Conservation (phyloP, 2,329 filamentous ascomycete species). For the Colletotrichum sp. region DNA sequence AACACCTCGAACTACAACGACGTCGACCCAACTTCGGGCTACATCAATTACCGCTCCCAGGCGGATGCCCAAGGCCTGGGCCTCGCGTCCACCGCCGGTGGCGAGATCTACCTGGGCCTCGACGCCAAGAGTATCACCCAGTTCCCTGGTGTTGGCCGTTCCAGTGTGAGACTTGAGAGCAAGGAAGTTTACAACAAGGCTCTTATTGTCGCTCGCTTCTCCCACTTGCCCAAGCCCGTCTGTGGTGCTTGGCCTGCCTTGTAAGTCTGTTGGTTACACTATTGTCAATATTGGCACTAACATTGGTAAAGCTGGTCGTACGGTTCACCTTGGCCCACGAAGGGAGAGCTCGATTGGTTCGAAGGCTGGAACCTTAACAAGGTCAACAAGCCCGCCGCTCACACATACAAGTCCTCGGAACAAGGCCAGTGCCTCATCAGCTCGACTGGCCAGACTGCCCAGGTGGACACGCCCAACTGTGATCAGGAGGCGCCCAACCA, state of each 20-base stretch:
- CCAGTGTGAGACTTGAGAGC: slow-evolving; percentile 71
- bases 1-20: slow-evolving; percentile 24
- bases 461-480: slow-evolving; percentile 42
- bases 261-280: slow-evolving; percentile 37
- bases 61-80: slow-evolving; percentile 37
- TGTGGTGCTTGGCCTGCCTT: slow-evolving; percentile 79
- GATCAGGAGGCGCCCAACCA: slow-evolving; percentile 40
- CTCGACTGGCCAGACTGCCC: slow-evolving; percentile 31
- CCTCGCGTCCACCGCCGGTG: slow-evolving; percentile 35
- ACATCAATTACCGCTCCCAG: slow-evolving; percentile 58
- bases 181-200: slow-evolving; percentile 67
- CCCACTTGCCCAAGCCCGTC: slow-evolving; percentile 68
- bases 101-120: slow-evolving; percentile 44
- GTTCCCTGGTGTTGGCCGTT: slow-evolving; percentile 39
- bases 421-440: slow-evolving; percentile 42
- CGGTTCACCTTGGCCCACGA: slow-evolving; percentile 61
- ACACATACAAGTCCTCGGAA: slow-evolving; percentile 47
- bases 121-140: slow-evolving; percentile 32
- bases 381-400: slow-evolving; percentile 62
- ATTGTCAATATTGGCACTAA: neutral
- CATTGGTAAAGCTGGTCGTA: slow-evolving; percentile 48
- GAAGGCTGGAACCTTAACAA: slow-evolving; percentile 66
- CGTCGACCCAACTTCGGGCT: slow-evolving; percentile 68
- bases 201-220: slow-evolving; percentile 73
- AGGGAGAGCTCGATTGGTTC: slow-evolving; percentile 72